These are phyloP conservation scores for Epichloe gansuensis DNA, from an alignment of 2,329 filamentous ascomycete species.

Conservation along the genomic window DNA sequence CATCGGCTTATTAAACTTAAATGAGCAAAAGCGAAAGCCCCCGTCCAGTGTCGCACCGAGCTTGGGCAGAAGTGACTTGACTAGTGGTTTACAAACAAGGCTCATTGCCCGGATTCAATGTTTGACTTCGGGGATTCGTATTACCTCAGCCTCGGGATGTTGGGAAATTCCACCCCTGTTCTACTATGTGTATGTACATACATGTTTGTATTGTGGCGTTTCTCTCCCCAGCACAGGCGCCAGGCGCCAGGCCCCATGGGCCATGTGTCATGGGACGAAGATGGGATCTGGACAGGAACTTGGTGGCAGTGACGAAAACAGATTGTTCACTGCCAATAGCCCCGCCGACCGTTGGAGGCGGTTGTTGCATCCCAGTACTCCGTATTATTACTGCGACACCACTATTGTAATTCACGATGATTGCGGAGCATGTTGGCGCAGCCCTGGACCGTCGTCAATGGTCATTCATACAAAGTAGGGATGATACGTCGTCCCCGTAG, in stretches of 20 bases:
- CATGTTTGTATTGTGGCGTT: not conserved
- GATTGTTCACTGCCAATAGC: not conserved
- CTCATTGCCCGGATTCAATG: not conserved
- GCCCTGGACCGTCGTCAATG: too few relatives aligned
- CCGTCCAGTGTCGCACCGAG: not conserved
- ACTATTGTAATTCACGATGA: not conserved
- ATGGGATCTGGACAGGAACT: not conserved
- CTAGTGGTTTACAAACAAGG: not conserved
- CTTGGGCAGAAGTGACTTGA: not conserved
- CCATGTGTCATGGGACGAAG: not conserved
- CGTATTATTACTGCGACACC: not conserved
- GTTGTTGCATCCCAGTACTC: not conserved
- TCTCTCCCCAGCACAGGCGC: not conserved
- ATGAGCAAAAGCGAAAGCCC: not conserved
- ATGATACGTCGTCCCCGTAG: not conserved
- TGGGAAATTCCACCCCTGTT: not conserved
- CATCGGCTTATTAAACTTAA: too few relatives aligned
- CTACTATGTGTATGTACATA: not conserved
- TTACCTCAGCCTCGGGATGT: conserved; percentile 1
- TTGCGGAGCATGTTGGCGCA: not conserved
- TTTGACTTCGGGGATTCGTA: not conserved
- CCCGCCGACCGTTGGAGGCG: conserved; percentile 1
- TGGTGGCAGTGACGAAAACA: not conserved
- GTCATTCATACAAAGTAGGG: not conserved
- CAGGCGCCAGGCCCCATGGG: not conserved